Evolutionary conservation across 805 yeast genomes (phyloP), one percentile per base, ranked within the genome.

Genomic region (Starmera dryadoides): DNA sequence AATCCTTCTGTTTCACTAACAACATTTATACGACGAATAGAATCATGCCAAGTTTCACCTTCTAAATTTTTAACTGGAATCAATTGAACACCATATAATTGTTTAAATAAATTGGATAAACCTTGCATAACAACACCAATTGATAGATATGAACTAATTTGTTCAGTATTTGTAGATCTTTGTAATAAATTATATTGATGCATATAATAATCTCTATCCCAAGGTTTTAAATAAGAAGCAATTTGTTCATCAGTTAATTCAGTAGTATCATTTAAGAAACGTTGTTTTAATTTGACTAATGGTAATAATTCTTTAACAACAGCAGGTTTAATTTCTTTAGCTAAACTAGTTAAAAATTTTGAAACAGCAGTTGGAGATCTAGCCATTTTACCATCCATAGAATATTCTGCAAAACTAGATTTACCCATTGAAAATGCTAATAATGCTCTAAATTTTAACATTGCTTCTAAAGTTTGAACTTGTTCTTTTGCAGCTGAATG

Each of bases 41-140:
- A 93, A 15, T 74, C 68, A 28, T 81, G 78, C 98, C 98, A 93
- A 0, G 86, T 81, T 58, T 93, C 98, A 2, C 94, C 95, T 3
- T 65, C 55, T 19, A 64, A 51, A 0, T 85, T 67, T 16, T 71
- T 68, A 4, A 69, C 81, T 0, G 96, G 93, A 17, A 75, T 74
- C 33, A 93, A 71, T 41, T 75, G 68, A 28, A 93, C 79, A 0
- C 94, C 94, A 57, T 88, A 93, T 19, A 91, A 75, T 22, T 64
- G 66, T 22, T 73, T 64, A 53, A 88, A 85, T 26, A 93, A 59
- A 34, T 77, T 63, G 2, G 88, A 84, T 18, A 93, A 67, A 0
- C 97, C 97, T 41, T 83, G 75, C 59, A 93, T 75, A 9, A 91
- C 87, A 1, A 86, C 77, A 3, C 97, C 97, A 6, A 91, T 68